Evolutionary conservation across 768 basidiomycete species (phyloP), one percentile per base, ranked within the genome.

Genomic region (Multifurca ochricompacta): DNA sequence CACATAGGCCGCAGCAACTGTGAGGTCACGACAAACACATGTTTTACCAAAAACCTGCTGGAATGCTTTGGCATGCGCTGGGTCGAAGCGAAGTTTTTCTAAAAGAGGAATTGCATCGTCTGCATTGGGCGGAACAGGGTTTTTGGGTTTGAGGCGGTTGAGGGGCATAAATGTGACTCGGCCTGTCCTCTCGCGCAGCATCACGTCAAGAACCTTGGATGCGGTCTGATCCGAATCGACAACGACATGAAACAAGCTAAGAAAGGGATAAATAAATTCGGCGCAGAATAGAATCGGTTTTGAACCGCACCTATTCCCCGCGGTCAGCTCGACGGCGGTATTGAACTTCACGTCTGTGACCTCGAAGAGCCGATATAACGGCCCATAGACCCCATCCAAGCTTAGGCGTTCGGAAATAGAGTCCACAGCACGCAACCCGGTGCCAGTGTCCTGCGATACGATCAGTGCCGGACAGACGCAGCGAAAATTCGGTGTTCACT

Each of bases 101-200:
- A 99, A 76, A 43, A 92, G 80, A 0, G 89, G 88, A 50, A 88
- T 83, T 0, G 85, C 84, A 57, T 90, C 86, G 55, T 83, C 78
- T 0, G 83, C 85, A 71, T 86, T 75, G 65, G 85, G 85, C 18
- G 80, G 72, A 0, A 78, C 74, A 1, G 75, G 73, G 34, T 75
- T 76, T 59, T 87, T 90, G 49, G 87, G 86, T 62, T 86, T 85
- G 54, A 99, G 81, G 13, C 96, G 86, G 69, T 98, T 98, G 36
- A 99, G 79, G 18, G 96, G 96, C 86, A 99, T 94, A 72, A 98
- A 97, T 0, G 96, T 99, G 7, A 99, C 89, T 47, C 96, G 84
- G 2, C 95, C 96, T 10, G 82, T 87, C 67, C 88, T 91, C 67
- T 98, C 93, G 64, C 83, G 83, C 62, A 93, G 73, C 95, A 99